These are phyloP conservation scores for Fusarium annulatum DNA, from an alignment of 2,329 filamentous ascomycete species.

Conservation along the genomic window DNA sequence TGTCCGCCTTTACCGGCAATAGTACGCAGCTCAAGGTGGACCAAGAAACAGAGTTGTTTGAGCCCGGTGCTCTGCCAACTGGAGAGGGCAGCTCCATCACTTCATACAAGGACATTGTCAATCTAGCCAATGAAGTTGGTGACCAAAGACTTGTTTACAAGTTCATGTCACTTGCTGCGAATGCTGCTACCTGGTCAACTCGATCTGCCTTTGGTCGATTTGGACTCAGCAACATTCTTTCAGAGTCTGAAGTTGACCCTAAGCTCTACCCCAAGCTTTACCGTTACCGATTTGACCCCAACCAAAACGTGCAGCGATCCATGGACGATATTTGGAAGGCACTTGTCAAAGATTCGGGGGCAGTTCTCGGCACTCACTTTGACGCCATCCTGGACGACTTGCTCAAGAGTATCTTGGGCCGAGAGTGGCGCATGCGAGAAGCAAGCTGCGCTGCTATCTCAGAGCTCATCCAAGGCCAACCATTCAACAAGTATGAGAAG, in stretches of 20 bases:
- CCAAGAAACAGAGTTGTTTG: constrained; percentile 91
- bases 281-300: constrained; percentile 94
- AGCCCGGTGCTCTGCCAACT: constrained; percentile 88
- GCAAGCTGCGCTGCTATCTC: constrained; percentile 91
- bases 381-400: constrained; percentile 90
- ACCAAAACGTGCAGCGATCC: constrained; percentile 88
- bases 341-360: constrained; percentile 86
- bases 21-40: constrained; percentile 83
- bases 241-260: constrained; percentile 87
- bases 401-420: constrained; percentile 84
- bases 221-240: constrained; percentile 90
- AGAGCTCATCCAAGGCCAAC: constrained; percentile 85
- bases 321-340: constrained; percentile 99
- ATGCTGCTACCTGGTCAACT: constrained; percentile 97
- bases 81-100: constrained; percentile 90
- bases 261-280: constrained; percentile 96
- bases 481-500: constrained; percentile 80
- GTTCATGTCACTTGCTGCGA: constrained; percentile 97
- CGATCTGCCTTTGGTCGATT: constrained; percentile 95
- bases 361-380: constrained; percentile 83
- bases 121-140: constrained; percentile 92
- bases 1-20: constrained; percentile 86
- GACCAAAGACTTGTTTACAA: constrained; percentile 97
- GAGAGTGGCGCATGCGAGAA: constrained; percentile 93
- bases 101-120: constrained; percentile 98